Evolutionary conservation across 371 early-diverging fungal genomes (phyloP).

Genomic region (Zychaea mexicana): DNA sequence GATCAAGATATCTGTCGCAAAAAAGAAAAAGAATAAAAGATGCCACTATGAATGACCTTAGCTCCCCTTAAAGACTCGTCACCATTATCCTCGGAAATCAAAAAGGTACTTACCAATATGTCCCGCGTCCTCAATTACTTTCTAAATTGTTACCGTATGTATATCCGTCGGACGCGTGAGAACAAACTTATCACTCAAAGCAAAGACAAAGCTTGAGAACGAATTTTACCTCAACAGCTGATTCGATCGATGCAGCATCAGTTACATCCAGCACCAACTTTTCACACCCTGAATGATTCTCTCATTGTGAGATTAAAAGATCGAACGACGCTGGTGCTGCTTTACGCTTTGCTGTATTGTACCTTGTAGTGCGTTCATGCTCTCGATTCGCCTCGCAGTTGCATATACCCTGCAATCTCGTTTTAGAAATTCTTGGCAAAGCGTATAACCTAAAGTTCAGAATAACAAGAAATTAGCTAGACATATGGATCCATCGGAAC

Average conservation of each 20-base stretch:
- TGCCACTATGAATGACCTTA: not conserved
- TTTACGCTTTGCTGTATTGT: no score
- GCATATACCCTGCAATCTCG: conserved; percentile 57
- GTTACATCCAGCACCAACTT: conserved; percentile 55
- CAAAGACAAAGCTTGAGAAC: no score
- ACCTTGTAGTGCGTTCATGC: conserved; percentile 57
- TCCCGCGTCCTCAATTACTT: conserved; percentile 51
- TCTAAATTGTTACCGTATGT: conserved; percentile 23
- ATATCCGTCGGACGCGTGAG: no score
- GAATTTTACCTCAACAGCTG: conserved; percentile 40
- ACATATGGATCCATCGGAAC: no score
- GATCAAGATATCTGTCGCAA: conserved; percentile 43
- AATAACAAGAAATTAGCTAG: no score
- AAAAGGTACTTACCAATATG: conserved; percentile 51
- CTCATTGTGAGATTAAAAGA: no score
- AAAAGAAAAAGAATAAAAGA: no score
- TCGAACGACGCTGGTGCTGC: no score
- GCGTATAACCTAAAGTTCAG: conserved; percentile 29
- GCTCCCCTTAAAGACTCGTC: not conserved
- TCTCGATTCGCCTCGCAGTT: conserved; percentile 59
- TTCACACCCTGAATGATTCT: conserved; percentile 50
- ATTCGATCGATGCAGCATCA: conserved; percentile 45
- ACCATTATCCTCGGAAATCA: not conserved
- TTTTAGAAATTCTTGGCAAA: conserved; percentile 41
- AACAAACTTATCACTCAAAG: no score